Base-by-base conservation (phyloP, 805 yeast species). In the Cyberlindnera meyerae region DNA sequence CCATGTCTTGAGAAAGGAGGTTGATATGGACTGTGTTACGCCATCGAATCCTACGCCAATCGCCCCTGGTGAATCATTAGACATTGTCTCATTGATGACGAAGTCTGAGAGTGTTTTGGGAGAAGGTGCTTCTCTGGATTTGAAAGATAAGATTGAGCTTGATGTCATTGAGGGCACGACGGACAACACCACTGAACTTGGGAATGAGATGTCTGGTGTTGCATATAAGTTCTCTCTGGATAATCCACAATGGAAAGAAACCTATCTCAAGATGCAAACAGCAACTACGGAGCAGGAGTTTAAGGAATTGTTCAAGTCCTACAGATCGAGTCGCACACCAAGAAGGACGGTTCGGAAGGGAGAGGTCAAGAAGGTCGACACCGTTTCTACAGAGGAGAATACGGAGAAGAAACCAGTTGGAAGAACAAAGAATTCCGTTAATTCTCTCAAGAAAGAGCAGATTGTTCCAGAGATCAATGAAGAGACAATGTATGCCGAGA, bases 1-100 rank as follows among this genome's bases (percentile, higher is more conserved):
- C 54, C 75, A 71, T 43, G 83, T 90, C 4, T 62, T 94, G 48
- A 68, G 99, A 48, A 93, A 93, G 53, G 98, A 94, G 50, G 97
- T 90, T n/a, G 78, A 79, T 45, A 65, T 88, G 68, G 87, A 82
- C 44, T 90, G 97, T 60, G 69, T 87, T 3, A 94, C 98, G 0
- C 96, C 97, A 0, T 86, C 96, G 0, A 81, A 88, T 49, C 77
- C 80, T 1, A 42, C 47, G 0, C 63, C 90, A 0, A 79, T 89
- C 13, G 73, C 82, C 1, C 82, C 79, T 6, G 99, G 99, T 9
- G 88, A 82, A 54, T 75, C 86, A 0, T 52, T 84, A 12, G 77
- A 77, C 44, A 87, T 93, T 17, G 49, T 45, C 21, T 48, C 65
- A 29, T 56, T 89, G 18, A 54, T 84, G 34, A 61, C 61, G 6